Evolutionary conservation across 306 rosid species (phyloP), one percentile per base, ranked within the genome.

Genomic region (Lupinus albus): DNA sequence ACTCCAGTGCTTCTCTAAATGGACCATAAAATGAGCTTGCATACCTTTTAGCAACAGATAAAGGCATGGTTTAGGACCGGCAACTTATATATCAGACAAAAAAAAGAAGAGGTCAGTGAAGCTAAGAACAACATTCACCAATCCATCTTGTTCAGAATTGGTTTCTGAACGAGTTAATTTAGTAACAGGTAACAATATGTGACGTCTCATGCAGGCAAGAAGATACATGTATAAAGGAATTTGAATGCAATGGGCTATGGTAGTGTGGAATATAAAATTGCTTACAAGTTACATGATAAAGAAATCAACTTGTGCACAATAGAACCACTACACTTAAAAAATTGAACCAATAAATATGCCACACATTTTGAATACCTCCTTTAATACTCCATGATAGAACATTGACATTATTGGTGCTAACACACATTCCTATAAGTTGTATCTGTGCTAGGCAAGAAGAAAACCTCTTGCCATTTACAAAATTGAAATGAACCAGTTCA

Each of bases 11-110:
- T 81, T 93, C 99, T 66, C 99, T 86, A 73, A 93, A 93, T 51
- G 97, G 97, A 55, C 99, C 96, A 63, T 94, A 94, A 75, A 90
- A 93, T 62, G 99, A 88, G 64, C 97, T 93, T 36, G 99, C 97
- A 73, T 80, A 88, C 85, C 99, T 93, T 83, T 77, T 82, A 32
- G 62, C 58, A 79, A 59, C 61, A 76, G 12, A 53, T 67, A 38
- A 73, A 39, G 44, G 47, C 9, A 10, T 63, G 45, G 75, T 28
- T 10, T 55, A 11, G 70, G 74, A 70, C 58, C 46, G 52, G 65
- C 20, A 18, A 54, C 5, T 47, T 53, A 67, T 48, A 57, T 64
- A 8, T 8, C n/a, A 18, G 47, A 42, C 16, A 38, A 36, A 48
- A 39, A 39, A 47, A 48, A 39, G 30, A 47, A 65, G 15, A 62